Base-by-base conservation (phyloP, 805 yeast genomes). In the Debaryomyces hansenii region DNA sequence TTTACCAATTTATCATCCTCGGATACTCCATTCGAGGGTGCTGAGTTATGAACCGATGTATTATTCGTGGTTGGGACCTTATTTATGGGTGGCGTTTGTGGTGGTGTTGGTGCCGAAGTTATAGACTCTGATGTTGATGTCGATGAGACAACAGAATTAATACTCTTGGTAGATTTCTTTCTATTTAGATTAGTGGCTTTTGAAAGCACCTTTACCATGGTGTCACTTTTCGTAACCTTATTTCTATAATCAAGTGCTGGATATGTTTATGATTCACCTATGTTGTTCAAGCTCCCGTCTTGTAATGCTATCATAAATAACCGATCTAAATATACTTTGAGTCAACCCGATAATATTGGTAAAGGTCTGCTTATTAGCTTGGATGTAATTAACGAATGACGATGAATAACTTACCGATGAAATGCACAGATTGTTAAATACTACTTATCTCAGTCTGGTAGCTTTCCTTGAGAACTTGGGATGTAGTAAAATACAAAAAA, bases 151-250 rank as follows among this genome's bases (percentile, higher is more conserved):
- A 33, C 15, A 4, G 50, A 49, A 21, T 36, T 21, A 43, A 20
- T 24, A 21, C 59, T 52, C 33, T 53, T 50, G 31, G 41, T 27
- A n/a, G 55, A 41, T 33, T 47, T 53, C 40, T 46, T 54, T 35
- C 59, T 45, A 41, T 45, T 49, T 11, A 52, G 42, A 27, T 40
- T 48, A 9, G 54, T 42, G 28, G 60, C 55, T 41, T 46, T 54
- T 24, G 53, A 45, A 24, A 57, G 53, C 18, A 57, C 61, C 33
- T 56, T 56, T 18, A 52, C 47, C 62, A 55, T 56, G 29, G 39
- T 50, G 38, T 40, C 24, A 12, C 20, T n/a, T 35, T 24, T 24
- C 27, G 27, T 24, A 24, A 9, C 27, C 27, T 24, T 24, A 24
- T 24, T 16, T 24, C 27, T 24, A 24, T 24, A 9, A 24, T 24